Conservation (phyloP, 2,329 filamentous ascomycete genomes). For the Albifimbria verrucaria region DNA sequence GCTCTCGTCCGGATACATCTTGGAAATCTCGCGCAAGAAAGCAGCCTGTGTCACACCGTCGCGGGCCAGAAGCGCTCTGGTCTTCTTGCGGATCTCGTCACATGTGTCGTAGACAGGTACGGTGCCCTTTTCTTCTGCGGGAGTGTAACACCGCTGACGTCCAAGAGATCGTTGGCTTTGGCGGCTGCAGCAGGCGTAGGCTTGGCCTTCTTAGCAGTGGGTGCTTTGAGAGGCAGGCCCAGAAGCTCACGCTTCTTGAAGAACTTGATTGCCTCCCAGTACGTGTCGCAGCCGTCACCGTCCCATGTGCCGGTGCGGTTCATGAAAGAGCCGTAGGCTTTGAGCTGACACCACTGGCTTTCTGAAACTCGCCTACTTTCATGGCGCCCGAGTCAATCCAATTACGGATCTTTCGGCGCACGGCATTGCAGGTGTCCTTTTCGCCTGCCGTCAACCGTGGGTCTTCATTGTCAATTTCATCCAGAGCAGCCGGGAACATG, state of each 20-base stretch:
- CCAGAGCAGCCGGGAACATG: conserved; percentile 15
- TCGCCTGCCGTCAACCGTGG: conserved; percentile 8
- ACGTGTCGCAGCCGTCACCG: conserved; percentile 30
- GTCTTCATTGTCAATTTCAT: conserved; percentile 16
- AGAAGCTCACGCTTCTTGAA: conserved; percentile 50
- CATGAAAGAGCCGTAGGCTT: conserved; percentile 44
- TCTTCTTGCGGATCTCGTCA: conserved; percentile 56
- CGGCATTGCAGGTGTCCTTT: conserved; percentile 18
- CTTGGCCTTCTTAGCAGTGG: conserved; percentile 24
- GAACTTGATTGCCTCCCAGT: conserved; percentile 33
- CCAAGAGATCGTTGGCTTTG: conserved; percentile 26
- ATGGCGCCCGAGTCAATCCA: conserved; percentile 38
- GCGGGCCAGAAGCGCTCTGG: conserved; percentile 42
- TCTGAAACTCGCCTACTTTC: conserved; percentile 43
- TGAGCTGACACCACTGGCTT: conserved; percentile 35
- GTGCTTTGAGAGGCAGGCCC: conserved; percentile 35
- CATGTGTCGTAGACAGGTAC: conserved; percentile 55
- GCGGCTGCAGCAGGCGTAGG: conserved; percentile 19
- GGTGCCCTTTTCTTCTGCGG: conserved; percentile 41
- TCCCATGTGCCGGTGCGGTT: conserved; percentile 38
- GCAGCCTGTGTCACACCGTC: conserved; percentile 46
- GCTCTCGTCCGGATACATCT: conserved; percentile 31
- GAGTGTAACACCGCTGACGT: conserved; percentile 40
- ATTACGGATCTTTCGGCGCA: conserved; percentile 19
- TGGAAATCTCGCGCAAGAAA: conserved; percentile 47